Conservation (phyloP, 1,139 yeast genomes). For the Yamadazyma oceani region DNA sequence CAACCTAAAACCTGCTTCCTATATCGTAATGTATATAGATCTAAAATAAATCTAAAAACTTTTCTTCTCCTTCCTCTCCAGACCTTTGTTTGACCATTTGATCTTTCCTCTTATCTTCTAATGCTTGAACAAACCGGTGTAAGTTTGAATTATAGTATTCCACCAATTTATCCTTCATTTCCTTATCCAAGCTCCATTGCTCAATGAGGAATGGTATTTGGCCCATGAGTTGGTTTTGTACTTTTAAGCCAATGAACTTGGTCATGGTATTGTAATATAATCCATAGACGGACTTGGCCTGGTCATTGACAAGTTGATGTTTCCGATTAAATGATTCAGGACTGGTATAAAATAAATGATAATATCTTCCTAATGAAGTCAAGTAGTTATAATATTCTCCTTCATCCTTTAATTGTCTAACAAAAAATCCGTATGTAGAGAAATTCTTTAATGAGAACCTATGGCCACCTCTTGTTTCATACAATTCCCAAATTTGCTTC, state of each 20-base stretch:
- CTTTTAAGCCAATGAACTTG: constrained; percentile 28
- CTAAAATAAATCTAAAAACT: constrained; percentile 35
- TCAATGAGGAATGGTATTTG: constrained; percentile 34
- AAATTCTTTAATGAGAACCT: constrained; percentile 24
- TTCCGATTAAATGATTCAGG: constrained; percentile 28
- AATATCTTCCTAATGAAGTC: constrained; percentile 21
- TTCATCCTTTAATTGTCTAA: constrained; percentile 19
- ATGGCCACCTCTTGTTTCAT: constrained; percentile 20
- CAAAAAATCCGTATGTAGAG: constrained; percentile 18
- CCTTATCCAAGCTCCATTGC: constrained; percentile 38
- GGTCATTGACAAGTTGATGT: constrained; percentile 8
- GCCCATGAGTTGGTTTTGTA: constrained; percentile 20
- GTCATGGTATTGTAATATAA: constrained; percentile 30
- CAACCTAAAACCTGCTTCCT: no score
- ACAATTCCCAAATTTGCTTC: constrained; percentile 36
- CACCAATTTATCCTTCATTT: constrained; percentile 25
- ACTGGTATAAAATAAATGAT: constrained; percentile 22
- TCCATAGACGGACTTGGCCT: constrained; percentile 19
- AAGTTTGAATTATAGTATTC: constrained; percentile 20
- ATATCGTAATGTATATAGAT: no score
- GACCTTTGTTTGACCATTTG: constrained; percentile 27
- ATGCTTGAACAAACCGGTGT: constrained; percentile 22
- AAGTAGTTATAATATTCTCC: constrained; percentile 24
- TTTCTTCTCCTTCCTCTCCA: constrained; percentile 27
- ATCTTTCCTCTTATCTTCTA: constrained; percentile 30